Base-by-base conservation (phyloP, 73 alveolate species). In the Strombidium stylifer region DNA sequence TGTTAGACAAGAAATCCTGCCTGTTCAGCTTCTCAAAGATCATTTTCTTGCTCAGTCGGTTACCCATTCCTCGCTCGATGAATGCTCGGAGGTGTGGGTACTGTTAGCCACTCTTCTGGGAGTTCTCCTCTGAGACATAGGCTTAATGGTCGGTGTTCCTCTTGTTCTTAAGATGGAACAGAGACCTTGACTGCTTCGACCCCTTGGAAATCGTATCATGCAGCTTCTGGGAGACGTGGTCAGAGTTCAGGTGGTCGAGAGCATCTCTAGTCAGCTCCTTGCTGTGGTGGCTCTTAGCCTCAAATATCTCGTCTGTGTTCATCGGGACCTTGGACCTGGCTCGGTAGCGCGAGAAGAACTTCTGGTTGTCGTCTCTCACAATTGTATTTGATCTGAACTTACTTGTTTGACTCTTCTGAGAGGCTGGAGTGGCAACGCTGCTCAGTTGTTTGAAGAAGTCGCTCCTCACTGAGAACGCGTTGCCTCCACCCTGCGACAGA, bases 11-110 rank as follows among this genome's bases (percentile, higher is more conserved):
- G 70, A 12, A 56, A 36, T 26, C 24, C 39, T 4, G 70, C n/a
- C 21, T 56, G 20, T 36, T 56, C 70, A 54, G 39, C 31, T 56
- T 36, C 16, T 56, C 24, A 35, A 56, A 56, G 14, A 36, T 56
- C 2, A 56, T 54, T 34, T 27, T 56, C 54, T 56, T 56, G 2
- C 56, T 18, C 15, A 56, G 39, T 56, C 70, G 34, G 34, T 56
- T 20, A 15, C 70, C 70, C 18, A 54, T 56, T 34, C 70, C 39
- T 34, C 70, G 34, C 23, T 56, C 70, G 3, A 56, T 56, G 31
- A 56, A 56, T 6, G 70, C 70, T 34, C 20, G 35, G 21, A 56
- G 39, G 31, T 36, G 39, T 56, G 70, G 70, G 31, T 32, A 56
- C 3, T 52, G 70, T 3, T 36, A 30, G 20, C 6, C 39, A 15